These are phyloP conservation scores for Ogataea ramenticola DNA, from an alignment of 805 yeast genomes.

Conservation along the genomic window DNA sequence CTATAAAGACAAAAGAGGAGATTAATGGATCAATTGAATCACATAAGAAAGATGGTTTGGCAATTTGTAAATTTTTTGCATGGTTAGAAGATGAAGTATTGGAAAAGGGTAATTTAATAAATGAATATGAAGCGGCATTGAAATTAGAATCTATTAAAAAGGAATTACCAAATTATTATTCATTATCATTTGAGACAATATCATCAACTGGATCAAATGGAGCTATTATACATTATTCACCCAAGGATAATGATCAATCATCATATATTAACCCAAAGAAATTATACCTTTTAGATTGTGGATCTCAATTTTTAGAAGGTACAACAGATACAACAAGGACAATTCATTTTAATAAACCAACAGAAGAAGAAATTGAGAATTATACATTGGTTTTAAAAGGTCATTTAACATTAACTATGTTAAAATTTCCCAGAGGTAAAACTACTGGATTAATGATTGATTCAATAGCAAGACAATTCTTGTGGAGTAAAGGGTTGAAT, in stretches of 20 bases:
- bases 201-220: constrained; percentile 73
- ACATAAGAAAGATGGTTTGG: constrained; percentile 53
- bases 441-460: constrained; percentile 50
- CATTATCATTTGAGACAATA: constrained; percentile 67
- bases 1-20: constrained; percentile 43
- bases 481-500: constrained; percentile 52
- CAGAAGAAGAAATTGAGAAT: constrained; percentile 36
- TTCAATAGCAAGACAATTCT: constrained; percentile 48
- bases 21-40: constrained; percentile 43
- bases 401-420: constrained; percentile 39
- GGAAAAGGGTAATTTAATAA: constrained; percentile 37
- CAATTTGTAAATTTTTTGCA: constrained; percentile 44
- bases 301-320: constrained; percentile 56
- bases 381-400: constrained; percentile 57
- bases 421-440: constrained; percentile 43
- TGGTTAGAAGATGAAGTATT: constrained; percentile 49
- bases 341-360: constrained; percentile 43
- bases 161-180: constrained; percentile 45
- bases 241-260: constrained; percentile 33
- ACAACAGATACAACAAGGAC: constrained; percentile 63
- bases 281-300: constrained; percentile 50
- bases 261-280: constrained; percentile 44
- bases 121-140: constrained; percentile 61
- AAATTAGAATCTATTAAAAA: constrained; percentile 50
- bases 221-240: constrained; percentile 71